A percentile compares a stretch with the other conserved stretches of the same genome.
Evolutionary conservation across 2,329 filamentous ascomycete species (phyloP).

Genomic region (Neurospora sp.): DNA sequence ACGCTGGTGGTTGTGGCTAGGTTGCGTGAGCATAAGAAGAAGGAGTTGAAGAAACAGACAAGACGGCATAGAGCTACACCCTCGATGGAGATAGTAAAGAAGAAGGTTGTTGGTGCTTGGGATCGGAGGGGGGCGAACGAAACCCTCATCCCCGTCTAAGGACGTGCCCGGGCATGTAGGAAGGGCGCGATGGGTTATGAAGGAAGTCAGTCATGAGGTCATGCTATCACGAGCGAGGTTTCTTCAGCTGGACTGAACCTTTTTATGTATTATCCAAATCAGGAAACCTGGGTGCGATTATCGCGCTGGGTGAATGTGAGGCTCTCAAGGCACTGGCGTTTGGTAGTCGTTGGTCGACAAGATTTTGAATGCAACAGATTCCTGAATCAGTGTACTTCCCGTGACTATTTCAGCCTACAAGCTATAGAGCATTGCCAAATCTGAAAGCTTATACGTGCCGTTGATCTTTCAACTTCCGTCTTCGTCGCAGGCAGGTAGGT

Average conservation of each 20-base stretch:
- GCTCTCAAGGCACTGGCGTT: neutral
- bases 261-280: neutral
- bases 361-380: neutral
- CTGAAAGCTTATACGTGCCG: neutral
- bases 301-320: too few relatives aligned
- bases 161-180: neutral
- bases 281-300: neutral
- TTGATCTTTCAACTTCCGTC: neutral
- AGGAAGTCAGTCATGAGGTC: neutral
- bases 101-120: constrained; percentile 12
- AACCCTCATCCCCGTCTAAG: neutral
- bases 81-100: constrained; percentile 9
- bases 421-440: neutral
- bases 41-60: neutral
- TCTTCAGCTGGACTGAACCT: neutral
- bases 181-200: neutral
- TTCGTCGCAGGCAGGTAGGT: neutral
- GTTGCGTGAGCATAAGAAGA: neutral
- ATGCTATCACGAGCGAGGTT: neutral
- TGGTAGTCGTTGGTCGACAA: neutral
- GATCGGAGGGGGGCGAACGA: constrained; percentile 3
- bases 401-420: neutral
- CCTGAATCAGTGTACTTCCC: neutral
- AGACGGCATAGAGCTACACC: neutral
- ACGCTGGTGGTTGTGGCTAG: neutral